These are phyloP conservation scores for Fusarium albidum DNA, from an alignment of 2,329 filamentous ascomycete species.

Conservation along the genomic window DNA sequence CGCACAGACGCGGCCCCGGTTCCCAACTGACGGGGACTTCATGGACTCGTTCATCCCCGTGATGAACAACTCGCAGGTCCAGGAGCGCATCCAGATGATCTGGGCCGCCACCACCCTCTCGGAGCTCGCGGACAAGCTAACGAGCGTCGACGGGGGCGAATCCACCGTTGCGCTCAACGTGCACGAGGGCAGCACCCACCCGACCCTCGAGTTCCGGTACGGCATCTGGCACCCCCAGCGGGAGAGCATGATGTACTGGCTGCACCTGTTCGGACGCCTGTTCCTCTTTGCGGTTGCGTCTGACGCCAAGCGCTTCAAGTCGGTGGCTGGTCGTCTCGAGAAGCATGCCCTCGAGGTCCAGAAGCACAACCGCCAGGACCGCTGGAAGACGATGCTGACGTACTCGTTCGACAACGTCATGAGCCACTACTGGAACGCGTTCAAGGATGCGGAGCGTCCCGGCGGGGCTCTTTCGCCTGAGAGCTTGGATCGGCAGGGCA, in stretches of 20 bases:
- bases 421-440: conserved; percentile 19
- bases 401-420: conserved; percentile 10
- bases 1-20: not conserved
- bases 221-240: conserved; percentile 23
- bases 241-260: conserved; percentile 24
- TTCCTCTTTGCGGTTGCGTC: conserved; percentile 16
- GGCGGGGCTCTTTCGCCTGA: conserved; percentile 5
- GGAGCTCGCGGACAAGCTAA: conserved; percentile 15
- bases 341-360: not conserved
- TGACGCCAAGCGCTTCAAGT: conserved; percentile 4
- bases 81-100: conserved; percentile 26
- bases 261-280: conserved; percentile 22
- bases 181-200: not conserved
- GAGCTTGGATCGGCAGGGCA: conserved; percentile 14
- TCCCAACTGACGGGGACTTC: not conserved
- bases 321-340: not conserved
- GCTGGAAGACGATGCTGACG: conserved; percentile 16
- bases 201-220: conserved; percentile 21
- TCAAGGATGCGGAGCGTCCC: conserved; percentile 5
- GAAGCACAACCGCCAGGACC: conserved; percentile 10
- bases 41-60: conserved; percentile 17
- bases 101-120: conserved; percentile 10
- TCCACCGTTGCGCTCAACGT: conserved; percentile 15
- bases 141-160: conserved; percentile 13
- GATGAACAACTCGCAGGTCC: conserved; percentile 8